Evolutionary conservation across 805 yeast species (phyloP).

Genomic region (Citeromyces nyonsensis): DNA sequence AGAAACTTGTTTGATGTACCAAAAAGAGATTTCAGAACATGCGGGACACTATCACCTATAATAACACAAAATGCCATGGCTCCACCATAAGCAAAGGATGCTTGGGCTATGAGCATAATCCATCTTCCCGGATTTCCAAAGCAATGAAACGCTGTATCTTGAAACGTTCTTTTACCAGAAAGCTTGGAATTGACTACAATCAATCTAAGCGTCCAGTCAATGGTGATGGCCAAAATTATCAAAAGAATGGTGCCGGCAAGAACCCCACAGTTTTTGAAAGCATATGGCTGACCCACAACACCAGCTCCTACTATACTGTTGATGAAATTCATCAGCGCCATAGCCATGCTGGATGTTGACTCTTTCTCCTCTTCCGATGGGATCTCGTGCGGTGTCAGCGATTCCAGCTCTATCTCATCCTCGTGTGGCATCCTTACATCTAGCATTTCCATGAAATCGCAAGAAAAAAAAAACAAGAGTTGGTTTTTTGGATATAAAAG

Average conservation of each 20-base stretch:
- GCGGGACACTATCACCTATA: constrained; percentile 91
- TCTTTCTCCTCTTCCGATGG: constrained; percentile 1
- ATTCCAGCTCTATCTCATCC: too few species aligned
- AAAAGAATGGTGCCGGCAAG: constrained; percentile 56
- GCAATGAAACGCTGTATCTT: constrained; percentile 69
- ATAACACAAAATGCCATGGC: constrained; percentile 88
- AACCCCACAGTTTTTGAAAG: constrained; percentile 69
- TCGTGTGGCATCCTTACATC: too few species aligned
- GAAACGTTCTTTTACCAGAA: constrained; percentile 65
- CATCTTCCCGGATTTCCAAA: constrained; percentile 64
- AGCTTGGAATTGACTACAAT: constrained; percentile 74
- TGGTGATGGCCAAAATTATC: constrained; percentile 43
- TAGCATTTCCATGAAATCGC: too few species aligned
- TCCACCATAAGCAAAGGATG: constrained; percentile 88
- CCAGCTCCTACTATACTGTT: constrained; percentile 94
- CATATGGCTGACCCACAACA: constrained; percentile 86
- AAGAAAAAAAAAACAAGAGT: too few species aligned
- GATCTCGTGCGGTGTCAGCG: too few species aligned
- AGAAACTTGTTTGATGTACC: constrained; percentile 24
- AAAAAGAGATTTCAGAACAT: constrained; percentile 57
- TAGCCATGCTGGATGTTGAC: constrained; percentile 42
- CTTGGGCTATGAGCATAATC: constrained; percentile 59
- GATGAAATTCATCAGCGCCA: constrained; percentile 97
- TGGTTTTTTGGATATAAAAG: too few species aligned
- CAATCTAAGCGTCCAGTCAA: constrained; percentile 77